phyloP scores from a whole-genome alignment of 768 basidiomycete species.

The Podaxis sp. region DNA sequence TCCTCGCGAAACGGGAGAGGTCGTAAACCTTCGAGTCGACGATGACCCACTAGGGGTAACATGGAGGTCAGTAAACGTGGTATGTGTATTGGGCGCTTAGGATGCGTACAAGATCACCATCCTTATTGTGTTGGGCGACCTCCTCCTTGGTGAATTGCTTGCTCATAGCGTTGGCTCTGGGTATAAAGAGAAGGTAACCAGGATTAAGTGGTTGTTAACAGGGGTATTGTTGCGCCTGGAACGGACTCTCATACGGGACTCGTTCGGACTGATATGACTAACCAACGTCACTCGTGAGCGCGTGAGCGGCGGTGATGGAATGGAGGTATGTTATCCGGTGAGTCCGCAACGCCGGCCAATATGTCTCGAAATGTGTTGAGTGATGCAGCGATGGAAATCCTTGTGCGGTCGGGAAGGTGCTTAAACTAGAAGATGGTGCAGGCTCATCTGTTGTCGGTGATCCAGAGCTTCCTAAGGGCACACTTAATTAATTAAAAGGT shows the following conservation, averaged over 20 bases:
- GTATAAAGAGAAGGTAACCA: not conserved
- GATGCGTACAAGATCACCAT: conserved; percentile 65
- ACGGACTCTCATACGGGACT: not conserved
- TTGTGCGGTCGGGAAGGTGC: too few species aligned
- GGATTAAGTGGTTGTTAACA: not conserved
- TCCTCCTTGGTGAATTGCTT: conserved; percentile 37
- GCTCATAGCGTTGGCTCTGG: conserved; percentile 16
- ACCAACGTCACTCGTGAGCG: too few species aligned
- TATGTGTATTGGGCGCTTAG: not conserved
- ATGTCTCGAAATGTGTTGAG: too few species aligned
- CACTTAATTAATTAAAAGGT: too few species aligned
- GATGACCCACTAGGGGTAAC: conserved; percentile 63
- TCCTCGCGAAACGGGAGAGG: conserved; percentile 70
- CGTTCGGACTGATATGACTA: not conserved
- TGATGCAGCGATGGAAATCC: too few species aligned
- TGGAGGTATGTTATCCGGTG: too few species aligned
- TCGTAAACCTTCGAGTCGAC: conserved; percentile 73
- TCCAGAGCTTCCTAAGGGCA: too few species aligned
- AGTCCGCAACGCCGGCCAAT: too few species aligned
- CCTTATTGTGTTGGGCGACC: conserved; percentile 65
- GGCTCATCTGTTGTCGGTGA: too few species aligned
- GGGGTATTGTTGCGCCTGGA: not conserved
- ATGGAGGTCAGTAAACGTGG: not conserved
- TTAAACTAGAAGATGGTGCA: too few species aligned
- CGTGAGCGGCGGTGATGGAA: too few species aligned